Conservation (phyloP, 495 filamentous ascomycete genomes). For the Neurospora sp. region DNA sequence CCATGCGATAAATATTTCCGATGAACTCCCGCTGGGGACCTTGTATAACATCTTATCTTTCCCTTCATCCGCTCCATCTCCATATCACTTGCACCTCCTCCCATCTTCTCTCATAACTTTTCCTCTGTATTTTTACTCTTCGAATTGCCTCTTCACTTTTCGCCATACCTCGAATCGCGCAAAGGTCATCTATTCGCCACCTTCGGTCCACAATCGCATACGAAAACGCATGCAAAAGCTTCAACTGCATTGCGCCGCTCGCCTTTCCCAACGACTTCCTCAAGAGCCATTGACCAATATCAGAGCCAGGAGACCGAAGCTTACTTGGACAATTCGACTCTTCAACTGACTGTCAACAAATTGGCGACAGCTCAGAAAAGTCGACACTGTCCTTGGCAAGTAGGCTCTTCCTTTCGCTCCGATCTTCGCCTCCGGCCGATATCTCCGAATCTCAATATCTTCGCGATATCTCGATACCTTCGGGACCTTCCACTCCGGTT, state of each 20-base stretch:
- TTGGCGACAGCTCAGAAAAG: neutral
- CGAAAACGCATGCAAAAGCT: neutral
- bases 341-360: neutral
- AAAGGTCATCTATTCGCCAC: neutral
- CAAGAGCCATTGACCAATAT: neutral
- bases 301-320: neutral
- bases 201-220: neutral
- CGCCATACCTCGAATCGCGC: neutral
- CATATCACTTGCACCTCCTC: neutral
- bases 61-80: neutral
- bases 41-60: neutral
- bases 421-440: neutral
- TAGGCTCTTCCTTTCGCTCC: neutral
- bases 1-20: neutral
- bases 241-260: neutral
- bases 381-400: neutral
- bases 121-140: neutral
- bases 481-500: neutral
- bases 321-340: neutral
- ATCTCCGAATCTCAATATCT: neutral
- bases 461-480: neutral
- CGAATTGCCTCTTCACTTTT: neutral
- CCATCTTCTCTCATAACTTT: neutral
- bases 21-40: neutral
- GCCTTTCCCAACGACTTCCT: neutral